Evolutionary conservation across 306 rosid species (phyloP).

Genomic region (Abrus pulchellus): DNA sequence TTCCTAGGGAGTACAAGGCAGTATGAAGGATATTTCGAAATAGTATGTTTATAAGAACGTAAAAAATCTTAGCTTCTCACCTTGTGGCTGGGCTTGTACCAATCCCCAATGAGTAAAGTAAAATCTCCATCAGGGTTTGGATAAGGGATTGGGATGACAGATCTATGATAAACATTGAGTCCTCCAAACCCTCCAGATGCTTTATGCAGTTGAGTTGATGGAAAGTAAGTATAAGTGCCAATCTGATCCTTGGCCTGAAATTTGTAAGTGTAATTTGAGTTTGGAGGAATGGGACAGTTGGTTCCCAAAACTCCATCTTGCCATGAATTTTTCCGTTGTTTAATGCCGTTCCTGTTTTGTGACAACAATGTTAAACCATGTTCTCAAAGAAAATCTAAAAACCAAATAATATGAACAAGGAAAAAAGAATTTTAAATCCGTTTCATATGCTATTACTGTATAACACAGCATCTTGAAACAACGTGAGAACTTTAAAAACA

Average conservation of each 20-base stretch:
- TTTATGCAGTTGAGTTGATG: conserved; percentile 84
- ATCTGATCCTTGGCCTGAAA: conserved; percentile 95
- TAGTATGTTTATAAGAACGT: background rate
- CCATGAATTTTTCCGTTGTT: conserved; percentile 99
- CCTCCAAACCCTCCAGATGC: conserved; percentile 97
- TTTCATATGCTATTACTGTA: background rate
- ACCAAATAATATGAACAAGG: background rate
- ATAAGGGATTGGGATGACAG: conserved; percentile 84
- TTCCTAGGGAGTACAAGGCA: background rate
- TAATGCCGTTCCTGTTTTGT: conserved; percentile 83
- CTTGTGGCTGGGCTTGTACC: conserved; percentile 88
- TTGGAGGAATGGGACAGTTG: conserved; percentile 91
- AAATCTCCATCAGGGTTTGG: conserved; percentile 85
- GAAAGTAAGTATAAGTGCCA: conserved; percentile 85
- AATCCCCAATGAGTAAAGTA: conserved; percentile 89
- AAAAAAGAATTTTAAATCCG: background rate
- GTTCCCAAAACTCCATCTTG: conserved; percentile 98
- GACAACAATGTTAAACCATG: conserved; percentile 25
- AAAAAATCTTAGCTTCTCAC: conserved; percentile 49
- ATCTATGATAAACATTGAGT: conserved; percentile 78
- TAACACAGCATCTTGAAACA: background rate
- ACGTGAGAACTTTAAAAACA: background rate
- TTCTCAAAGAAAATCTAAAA: conserved; percentile 7
- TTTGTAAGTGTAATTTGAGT: conserved; percentile 87
- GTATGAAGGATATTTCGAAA: background rate